phyloP scores from a whole-genome alignment of 306 rosid genomes.

The Glycyrrhiza uralensis region DNA sequence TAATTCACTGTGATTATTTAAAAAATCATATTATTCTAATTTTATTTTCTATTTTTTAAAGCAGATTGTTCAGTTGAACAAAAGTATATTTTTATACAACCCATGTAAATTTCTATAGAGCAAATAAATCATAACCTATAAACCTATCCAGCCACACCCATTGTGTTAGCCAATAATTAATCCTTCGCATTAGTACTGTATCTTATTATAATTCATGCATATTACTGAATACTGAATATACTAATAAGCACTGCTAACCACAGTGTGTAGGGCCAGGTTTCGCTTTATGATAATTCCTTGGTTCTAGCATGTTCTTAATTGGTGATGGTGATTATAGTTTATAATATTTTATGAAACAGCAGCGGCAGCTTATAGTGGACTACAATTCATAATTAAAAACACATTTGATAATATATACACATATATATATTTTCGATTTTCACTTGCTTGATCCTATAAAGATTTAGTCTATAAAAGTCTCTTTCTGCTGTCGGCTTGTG shows the following conservation, averaged over 20 bases:
- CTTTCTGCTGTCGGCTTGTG: conserved; percentile 26
- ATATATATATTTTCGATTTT: conserved; percentile 8
- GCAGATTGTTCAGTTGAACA: too few species aligned
- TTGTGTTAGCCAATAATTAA: conserved; percentile 9
- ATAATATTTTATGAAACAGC: not conserved
- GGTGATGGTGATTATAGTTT: not conserved
- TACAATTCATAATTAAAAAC: conserved; percentile 7
- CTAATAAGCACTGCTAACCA: not conserved
- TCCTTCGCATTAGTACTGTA: too few species aligned
- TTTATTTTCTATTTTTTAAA: too few species aligned
- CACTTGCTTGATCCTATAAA: conserved; percentile 38
- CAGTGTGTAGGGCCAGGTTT: not conserved
- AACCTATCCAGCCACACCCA: not conserved
- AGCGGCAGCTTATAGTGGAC: conserved; percentile 25
- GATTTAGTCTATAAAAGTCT: conserved; percentile 35
- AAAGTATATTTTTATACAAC: too few species aligned
- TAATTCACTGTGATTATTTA: too few species aligned
- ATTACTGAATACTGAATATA: not conserved
- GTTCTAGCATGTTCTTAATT: conserved; percentile 17
- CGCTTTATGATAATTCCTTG: not conserved
- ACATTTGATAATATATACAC: not conserved
- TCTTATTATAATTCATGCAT: too few species aligned
- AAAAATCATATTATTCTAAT: too few species aligned
- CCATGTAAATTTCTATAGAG: too few species aligned
- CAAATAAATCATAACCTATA: conserved; percentile 1